These are phyloP conservation scores for Inonotus hispidus DNA, from an alignment of 1,284 basidiomycete genomes.

Conservation along the genomic window DNA sequence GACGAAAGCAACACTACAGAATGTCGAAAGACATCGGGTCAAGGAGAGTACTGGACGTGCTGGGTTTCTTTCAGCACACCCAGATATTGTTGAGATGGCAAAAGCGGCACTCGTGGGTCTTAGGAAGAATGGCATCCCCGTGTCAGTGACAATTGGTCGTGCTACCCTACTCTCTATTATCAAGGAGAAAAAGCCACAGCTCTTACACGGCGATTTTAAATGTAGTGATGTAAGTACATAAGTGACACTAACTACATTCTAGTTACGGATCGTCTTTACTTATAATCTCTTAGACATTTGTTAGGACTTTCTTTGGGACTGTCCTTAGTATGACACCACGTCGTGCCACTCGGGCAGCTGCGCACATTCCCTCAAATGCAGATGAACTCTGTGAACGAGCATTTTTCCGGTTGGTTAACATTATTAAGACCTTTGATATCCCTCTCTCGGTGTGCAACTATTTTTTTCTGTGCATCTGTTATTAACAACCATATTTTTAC, in stretches of 20 bases:
- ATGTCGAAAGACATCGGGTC: neutral
- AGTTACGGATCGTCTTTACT: neutral
- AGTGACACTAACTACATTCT: no score
- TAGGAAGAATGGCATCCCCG: neutral
- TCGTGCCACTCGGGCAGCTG: neutral
- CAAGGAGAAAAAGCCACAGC: neutral
- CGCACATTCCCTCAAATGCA: neutral
- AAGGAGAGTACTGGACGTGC: neutral
- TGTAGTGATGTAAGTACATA: neutral
- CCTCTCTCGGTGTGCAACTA: conserved; percentile 13
- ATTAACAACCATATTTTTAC: neutral
- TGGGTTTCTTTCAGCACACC: neutral
- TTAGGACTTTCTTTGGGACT: neutral
- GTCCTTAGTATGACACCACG: neutral
- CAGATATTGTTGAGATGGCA: neutral
- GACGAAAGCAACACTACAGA: neutral
- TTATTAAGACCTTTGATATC: neutral
- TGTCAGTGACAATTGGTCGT: neutral
- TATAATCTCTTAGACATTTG: neutral
- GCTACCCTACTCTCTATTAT: neutral
- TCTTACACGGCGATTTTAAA: neutral
- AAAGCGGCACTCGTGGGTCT: neutral
- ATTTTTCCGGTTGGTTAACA: neutral
- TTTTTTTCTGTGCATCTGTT: neutral
- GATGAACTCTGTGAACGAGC: neutral